A percentile compares a stretch with the other conserved stretches of the same genome.
Conservation (phyloP, 108 stramenopile genomes). For the Cyclotella atomus region DNA sequence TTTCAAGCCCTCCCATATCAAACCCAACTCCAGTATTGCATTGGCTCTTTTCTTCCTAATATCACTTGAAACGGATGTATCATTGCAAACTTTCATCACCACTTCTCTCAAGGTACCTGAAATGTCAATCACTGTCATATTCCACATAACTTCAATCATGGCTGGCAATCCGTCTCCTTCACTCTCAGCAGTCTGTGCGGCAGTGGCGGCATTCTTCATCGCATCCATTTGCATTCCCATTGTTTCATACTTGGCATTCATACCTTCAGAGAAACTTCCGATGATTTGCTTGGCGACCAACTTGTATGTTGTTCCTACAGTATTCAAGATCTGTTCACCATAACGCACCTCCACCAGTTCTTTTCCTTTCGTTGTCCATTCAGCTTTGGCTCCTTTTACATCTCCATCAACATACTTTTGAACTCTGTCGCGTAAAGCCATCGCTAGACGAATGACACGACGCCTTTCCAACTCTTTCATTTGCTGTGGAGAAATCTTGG, state of each 20-base stretch:
- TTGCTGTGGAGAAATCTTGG: constrained; percentile 4
- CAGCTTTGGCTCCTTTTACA: constrained; percentile 12
- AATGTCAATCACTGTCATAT: constrained; percentile 44
- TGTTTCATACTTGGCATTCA: constrained; percentile 36
- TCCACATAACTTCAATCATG: constrained; percentile 47
- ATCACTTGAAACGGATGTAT: constrained; percentile 20
- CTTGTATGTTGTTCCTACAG: constrained; percentile 35
- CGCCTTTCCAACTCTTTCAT: constrained; percentile 38
- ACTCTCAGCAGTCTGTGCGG: constrained; percentile 14
- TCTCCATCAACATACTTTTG: constrained; percentile 30
- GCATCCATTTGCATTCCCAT: constrained; percentile 20
- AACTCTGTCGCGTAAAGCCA: constrained; percentile 25
- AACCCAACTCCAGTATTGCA: constrained; percentile 26
- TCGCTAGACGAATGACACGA: constrained; percentile 31
- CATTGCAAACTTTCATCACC: constrained; percentile 44
- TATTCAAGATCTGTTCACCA: constrained; percentile 42
- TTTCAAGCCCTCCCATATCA: constrained; percentile 33
- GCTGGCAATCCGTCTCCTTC: constrained; percentile 30
- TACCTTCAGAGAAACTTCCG: constrained; percentile 34
- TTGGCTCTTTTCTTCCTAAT: constrained; percentile 26
- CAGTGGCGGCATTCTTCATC: constrained; percentile 12
- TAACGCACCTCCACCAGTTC: constrained; percentile 46
- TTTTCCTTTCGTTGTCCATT: constrained; percentile 37
- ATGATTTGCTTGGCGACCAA: constrained; percentile 29
- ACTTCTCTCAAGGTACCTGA: constrained; percentile 40